A percentile compares a stretch with the other conserved stretches of the same genome.
Evolutionary conservation across 495 filamentous ascomycete genomes (phyloP).

Genomic region (Xylaria telfairii): DNA sequence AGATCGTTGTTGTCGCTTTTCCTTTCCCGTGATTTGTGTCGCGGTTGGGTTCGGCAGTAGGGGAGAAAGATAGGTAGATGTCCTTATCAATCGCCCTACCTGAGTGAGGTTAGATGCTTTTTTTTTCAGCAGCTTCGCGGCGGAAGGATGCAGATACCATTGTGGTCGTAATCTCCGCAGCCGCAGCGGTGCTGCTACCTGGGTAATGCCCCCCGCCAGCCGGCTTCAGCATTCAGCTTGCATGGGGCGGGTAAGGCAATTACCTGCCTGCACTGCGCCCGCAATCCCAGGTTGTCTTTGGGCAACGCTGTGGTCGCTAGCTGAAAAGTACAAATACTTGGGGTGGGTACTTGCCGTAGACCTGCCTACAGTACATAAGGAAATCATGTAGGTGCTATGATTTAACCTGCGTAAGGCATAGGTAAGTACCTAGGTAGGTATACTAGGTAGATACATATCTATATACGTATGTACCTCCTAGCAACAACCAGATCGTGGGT

Average conservation of each 20-base stretch:
- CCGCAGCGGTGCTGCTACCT: too few relatives aligned
- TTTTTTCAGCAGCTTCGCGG: conserved; percentile 15
- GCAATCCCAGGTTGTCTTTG: background rate
- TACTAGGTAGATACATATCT: background rate
- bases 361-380: too few relatives aligned
- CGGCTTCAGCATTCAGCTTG: conserved; percentile 4
- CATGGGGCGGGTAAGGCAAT: background rate
- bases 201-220: background rate
- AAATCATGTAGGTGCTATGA: too few relatives aligned
- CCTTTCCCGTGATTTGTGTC: background rate
- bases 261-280: too few relatives aligned
- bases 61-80: background rate
- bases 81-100: background rate
- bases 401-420: background rate
- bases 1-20: background rate
- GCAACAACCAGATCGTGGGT: background rate
- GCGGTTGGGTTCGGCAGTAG: background rate
- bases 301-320: background rate
- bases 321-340: background rate
- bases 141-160: conserved; percentile 1
- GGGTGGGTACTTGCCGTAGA: background rate
- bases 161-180: conserved; percentile 11
- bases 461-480: background rate
- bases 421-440: background rate
- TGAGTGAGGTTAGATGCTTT: background rate